Percentiles rank a stretch among this genome's conserved stretches.
phyloP scores from a whole-genome alignment of 352 stramenopile genomes.

The Pythium oligandrum region DNA sequence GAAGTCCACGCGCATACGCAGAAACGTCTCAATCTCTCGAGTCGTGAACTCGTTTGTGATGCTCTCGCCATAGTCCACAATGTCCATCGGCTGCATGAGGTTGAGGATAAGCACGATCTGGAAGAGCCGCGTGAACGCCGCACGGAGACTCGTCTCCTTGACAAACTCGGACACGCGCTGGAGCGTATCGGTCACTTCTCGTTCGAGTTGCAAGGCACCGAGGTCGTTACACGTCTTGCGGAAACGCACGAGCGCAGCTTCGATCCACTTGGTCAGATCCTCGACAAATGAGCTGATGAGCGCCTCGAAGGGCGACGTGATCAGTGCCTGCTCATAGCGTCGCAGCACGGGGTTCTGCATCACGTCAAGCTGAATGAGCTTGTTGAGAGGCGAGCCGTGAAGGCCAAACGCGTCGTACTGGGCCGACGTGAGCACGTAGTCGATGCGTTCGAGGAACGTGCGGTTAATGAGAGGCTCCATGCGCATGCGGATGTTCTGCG shows the following conservation, averaged over 20 bases:
- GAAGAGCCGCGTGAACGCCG: conserved; percentile 69
- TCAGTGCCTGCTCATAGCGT: conserved; percentile 58
- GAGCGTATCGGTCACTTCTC: conserved; percentile 64
- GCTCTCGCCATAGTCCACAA: conserved; percentile 60
- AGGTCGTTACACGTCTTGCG: conserved; percentile 77
- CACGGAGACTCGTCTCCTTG: conserved; percentile 48
- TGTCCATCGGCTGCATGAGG: conserved; percentile 64
- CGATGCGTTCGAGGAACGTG: conserved; percentile 42
- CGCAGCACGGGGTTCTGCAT: conserved; percentile 59
- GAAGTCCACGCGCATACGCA: conserved; percentile 74
- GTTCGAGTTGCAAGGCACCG: conserved; percentile 72
- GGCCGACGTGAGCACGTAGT: conserved; percentile 58
- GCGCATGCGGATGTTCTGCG: conserved; percentile 34
- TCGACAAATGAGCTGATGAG: conserved; percentile 57
- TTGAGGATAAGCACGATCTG: conserved; percentile 79
- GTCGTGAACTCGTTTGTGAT: conserved; percentile 41
- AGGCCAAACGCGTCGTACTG: conserved; percentile 64
- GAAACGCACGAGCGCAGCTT: conserved; percentile 35
- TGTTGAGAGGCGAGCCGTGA: conserved; percentile 57
- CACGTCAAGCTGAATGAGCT: conserved; percentile 63
- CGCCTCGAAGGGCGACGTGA: conserved; percentile 53
- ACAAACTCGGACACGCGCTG: conserved; percentile 45
- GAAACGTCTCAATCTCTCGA: conserved; percentile 44
- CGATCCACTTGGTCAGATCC: conserved; percentile 59
- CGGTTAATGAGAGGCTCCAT: conserved; percentile 38